Conservation (phyloP, 495 filamentous ascomycete species). For the Hypoxylon fuscum region DNA sequence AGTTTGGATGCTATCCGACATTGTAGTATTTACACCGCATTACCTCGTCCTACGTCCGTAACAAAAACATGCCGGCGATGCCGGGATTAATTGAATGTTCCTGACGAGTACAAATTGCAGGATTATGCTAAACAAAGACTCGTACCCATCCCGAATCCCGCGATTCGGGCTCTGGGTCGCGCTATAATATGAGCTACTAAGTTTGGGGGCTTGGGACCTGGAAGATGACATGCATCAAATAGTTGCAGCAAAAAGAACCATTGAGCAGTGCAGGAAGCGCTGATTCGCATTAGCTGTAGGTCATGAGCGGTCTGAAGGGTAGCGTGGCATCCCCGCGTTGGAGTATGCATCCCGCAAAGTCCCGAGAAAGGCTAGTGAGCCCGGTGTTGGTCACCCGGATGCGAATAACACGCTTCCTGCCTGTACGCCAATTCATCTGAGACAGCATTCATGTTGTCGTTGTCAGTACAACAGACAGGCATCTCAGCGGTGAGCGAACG, state of each 20-base stretch:
- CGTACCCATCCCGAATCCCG: conserved; percentile 13
- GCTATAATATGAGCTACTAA: background rate
- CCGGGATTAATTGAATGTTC: conserved; percentile 10
- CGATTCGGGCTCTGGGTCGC: conserved; percentile 13
- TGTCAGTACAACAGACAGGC: no score
- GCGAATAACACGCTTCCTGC: no score
- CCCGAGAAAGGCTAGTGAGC: conserved; percentile 15
- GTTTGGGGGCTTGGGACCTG: background rate
- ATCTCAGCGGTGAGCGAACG: no score
- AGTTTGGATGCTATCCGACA: conserved; percentile 19
- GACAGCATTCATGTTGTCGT: conserved; percentile 8
- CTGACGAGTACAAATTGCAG: conserved; percentile 7
- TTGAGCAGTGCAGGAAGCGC: background rate
- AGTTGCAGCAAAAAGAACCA: conserved; percentile 8
- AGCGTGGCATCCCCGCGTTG: conserved; percentile 41
- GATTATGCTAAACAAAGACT: conserved; percentile 12
- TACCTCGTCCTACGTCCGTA: conserved; percentile 7
- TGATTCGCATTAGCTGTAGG: conserved; percentile 20
- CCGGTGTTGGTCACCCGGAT: conserved; percentile 1
- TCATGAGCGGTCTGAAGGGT: conserved; percentile 35
- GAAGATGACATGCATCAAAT: conserved; percentile 32
- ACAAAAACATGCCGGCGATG: conserved; percentile 9
- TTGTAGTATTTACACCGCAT: conserved; percentile 20
- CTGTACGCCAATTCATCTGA: background rate
- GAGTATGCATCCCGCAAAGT: conserved; percentile 26